Conservation (phyloP, 805 yeast species). For the Yarrowia osloensis region DNA sequence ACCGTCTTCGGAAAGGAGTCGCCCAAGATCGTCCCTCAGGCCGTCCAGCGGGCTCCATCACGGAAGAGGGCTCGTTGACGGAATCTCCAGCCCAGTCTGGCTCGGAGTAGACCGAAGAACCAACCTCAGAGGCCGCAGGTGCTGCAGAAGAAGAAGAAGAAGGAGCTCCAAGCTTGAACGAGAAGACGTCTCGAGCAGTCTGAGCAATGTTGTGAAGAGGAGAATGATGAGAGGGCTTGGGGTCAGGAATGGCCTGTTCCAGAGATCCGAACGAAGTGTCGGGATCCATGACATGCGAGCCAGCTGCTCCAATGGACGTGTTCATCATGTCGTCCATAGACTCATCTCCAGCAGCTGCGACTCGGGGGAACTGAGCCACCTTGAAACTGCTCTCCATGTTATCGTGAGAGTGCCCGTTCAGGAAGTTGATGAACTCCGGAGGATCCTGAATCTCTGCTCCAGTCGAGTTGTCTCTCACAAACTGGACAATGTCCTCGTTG, state of each 20-base stretch:
- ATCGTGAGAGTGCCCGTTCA: slow-evolving; percentile 47
- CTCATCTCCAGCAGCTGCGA: slow-evolving; percentile 25
- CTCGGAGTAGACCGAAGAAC: slow-evolving; percentile 17
- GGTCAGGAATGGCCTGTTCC: slow-evolving; percentile 30
- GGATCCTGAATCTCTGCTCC: slow-evolving; percentile 63
- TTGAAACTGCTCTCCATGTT: slow-evolving; percentile 38
- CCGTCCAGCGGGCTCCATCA: neutral
- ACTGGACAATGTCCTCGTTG: slow-evolving; percentile 56
- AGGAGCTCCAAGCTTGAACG: slow-evolving; percentile 22
- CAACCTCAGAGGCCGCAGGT: neutral
- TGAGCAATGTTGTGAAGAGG: slow-evolving; percentile 26
- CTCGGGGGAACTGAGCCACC: slow-evolving; percentile 44
- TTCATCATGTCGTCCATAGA: slow-evolving; percentile 30
- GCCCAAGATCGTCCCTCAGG: slow-evolving; percentile 44
- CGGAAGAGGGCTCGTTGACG: neutral
- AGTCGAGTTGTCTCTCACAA: slow-evolving; percentile 59
- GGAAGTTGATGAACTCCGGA: slow-evolving; percentile 64
- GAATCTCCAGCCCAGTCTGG: slow-evolving; percentile 10
- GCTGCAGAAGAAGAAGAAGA: neutral
- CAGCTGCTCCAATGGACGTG: slow-evolving; percentile 31
- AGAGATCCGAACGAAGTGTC: slow-evolving; percentile 36
- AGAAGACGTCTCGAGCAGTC: slow-evolving; percentile 23
- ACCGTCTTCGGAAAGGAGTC: slow-evolving; percentile 47
- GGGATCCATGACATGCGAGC: slow-evolving; percentile 32
- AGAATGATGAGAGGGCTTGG: slow-evolving; percentile 12